A percentile compares a stretch with the other conserved stretches of the same genome.
Conservation (phyloP, 2,329 filamentous ascomycete species). For the Aspergillus hiratsukae region DNA sequence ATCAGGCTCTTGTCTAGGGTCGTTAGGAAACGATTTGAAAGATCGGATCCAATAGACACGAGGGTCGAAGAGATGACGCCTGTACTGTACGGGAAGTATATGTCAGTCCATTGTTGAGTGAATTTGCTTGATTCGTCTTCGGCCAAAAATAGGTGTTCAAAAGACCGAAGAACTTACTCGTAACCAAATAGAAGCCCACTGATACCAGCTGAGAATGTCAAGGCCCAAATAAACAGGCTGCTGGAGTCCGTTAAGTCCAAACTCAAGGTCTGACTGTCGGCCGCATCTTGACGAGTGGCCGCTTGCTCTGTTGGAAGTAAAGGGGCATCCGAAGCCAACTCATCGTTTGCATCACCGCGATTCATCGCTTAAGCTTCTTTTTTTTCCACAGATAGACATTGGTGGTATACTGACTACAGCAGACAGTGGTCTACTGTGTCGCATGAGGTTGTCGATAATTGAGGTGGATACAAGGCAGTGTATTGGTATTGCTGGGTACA, state of each 20-base stretch:
- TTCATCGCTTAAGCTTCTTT: constrained; percentile 21
- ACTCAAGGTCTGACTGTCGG: constrained; percentile 9
- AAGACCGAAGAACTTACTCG: constrained; percentile 41
- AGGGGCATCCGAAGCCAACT: constrained; percentile 24
- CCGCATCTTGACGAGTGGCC: constrained; percentile 7
- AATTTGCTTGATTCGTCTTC: background rate
- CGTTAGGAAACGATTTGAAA: constrained; percentile 47
- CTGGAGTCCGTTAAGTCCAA: constrained; percentile 20
- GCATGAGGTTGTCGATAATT: background rate
- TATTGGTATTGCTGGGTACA: background rate
- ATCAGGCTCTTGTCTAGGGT: constrained; percentile 57
- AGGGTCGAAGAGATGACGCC: constrained; percentile 60
- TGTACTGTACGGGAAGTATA: constrained; percentile 39
- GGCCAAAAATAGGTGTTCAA: background rate
- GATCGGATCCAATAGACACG: constrained; percentile 51
- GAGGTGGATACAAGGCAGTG: background rate
- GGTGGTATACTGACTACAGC: background rate
- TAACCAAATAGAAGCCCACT: constrained; percentile 59
- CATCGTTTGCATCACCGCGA: constrained; percentile 18
- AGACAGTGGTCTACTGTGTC: background rate
- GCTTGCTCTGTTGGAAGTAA: constrained; percentile 22
- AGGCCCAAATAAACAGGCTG: constrained; percentile 49
- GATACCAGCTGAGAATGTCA: constrained; percentile 56
- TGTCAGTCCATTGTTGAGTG: constrained; percentile 9
- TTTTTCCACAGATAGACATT: constrained; percentile 7